These are phyloP conservation scores for Rubia occidens DNA, from an alignment of 305 asterid species.

Conservation along the genomic window DNA sequence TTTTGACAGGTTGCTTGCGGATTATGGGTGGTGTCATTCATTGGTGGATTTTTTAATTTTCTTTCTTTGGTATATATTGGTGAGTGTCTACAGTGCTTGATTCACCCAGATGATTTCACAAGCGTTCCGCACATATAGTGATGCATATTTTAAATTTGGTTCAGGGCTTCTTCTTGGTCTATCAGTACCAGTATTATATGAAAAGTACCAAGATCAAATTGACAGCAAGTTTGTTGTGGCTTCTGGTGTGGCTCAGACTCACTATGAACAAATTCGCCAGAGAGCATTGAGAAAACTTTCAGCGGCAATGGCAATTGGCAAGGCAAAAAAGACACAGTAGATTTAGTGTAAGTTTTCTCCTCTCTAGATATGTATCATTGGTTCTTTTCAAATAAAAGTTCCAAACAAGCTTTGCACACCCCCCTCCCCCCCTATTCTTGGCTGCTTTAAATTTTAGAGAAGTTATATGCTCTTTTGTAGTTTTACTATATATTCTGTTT, in stretches of 20 bases:
- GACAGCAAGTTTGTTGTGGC: slow-evolving; percentile 48
- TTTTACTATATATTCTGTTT: background rate
- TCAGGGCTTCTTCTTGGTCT: slow-evolving; percentile 65
- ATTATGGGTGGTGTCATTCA: slow-evolving; percentile 56
- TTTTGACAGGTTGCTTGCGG: slow-evolving; percentile 48
- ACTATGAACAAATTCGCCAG: slow-evolving; percentile 38
- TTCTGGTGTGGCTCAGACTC: slow-evolving; percentile 35
- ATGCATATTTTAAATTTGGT: slow-evolving; percentile 10
- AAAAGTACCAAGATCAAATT: slow-evolving; percentile 49
- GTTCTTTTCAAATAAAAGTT: background rate
- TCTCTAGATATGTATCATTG: slow-evolving; percentile 2
- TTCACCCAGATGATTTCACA: background rate
- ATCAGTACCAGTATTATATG: slow-evolving; percentile 63
- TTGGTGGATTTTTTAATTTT: slow-evolving; percentile 70
- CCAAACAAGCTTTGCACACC: background rate
- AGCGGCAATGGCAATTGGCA: slow-evolving; percentile 23
- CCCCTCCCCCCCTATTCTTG: too few species aligned
- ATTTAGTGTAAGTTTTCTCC: slow-evolving; percentile 26
- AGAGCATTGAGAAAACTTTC: slow-evolving; percentile 41
- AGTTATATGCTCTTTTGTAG: background rate
- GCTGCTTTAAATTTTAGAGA: background rate
- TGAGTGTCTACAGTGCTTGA: slow-evolving; percentile 25
- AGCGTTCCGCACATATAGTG: background rate
- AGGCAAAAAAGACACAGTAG: slow-evolving; percentile 59
- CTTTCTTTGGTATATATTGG: slow-evolving; percentile 69